phyloP scores from a whole-genome alignment of 2,329 filamentous ascomycete genomes.

The Clonostachys rhizophaga region DNA sequence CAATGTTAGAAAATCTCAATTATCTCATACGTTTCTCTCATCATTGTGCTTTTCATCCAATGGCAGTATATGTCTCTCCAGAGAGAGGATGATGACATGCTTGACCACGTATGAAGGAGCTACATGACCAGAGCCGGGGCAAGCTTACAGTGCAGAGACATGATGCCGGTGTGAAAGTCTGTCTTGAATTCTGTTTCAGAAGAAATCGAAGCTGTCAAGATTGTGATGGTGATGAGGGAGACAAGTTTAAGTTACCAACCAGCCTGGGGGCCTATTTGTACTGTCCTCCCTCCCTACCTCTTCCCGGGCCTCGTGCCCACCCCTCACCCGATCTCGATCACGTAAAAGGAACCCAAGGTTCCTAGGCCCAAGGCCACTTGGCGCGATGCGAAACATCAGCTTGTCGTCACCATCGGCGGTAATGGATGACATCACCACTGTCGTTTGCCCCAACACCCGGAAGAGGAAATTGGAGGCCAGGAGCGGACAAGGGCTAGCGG shows the following conservation, averaged over 20 bases:
- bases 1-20: constrained; percentile 1
- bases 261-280: too few species aligned
- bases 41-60: neutral
- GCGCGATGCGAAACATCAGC: neutral
- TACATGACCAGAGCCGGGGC: neutral
- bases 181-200: too few species aligned
- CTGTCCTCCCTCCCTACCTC: too few species aligned
- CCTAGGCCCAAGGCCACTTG: neutral
- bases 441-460: too few species aligned
- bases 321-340: neutral
- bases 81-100: constrained; percentile 2
- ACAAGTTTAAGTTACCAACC: neutral
- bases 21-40: neutral
- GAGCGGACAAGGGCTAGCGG: neutral
- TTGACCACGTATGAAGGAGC: neutral
- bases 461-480: neutral
- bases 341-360: neutral
- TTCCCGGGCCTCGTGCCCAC: too few species aligned
- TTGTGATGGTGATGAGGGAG: constrained; percentile 3
- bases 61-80: neutral
- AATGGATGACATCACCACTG: constrained; percentile 2
- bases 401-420: neutral
- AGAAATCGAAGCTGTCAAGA: neutral
- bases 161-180: constrained; percentile 22
- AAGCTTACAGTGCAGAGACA: constrained; percentile 57